Evolutionary conservation across 2,329 filamentous ascomycete species (phyloP), one percentile per base, ranked within the genome.

Genomic region (Paracoccidioides brasiliensis): DNA sequence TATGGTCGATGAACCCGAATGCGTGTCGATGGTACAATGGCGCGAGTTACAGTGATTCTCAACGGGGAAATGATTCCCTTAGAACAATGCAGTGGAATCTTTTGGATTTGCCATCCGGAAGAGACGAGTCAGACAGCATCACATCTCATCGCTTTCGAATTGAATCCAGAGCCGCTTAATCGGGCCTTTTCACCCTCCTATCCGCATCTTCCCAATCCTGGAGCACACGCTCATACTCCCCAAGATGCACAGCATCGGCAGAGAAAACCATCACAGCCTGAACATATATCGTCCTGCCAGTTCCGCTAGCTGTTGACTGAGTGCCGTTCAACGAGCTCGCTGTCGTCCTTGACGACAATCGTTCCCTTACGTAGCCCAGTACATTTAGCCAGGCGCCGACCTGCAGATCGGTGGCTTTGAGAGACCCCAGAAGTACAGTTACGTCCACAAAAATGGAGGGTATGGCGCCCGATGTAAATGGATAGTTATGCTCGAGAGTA

Each of bases 321-420:
- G 28, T 40, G 55, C 2, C 28, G 52, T 32, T 59, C 51, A 37
- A 7, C 40, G 37, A n/a, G 10, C 4, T 58, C 35, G 58, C 54
- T 51, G 56, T 51, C 14, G 28, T 12, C 43, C 28, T 10, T 5
- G 56, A 58, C 52, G 58, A 50, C 56, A 57, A 59, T 48, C 62
- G 53, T 45, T 67, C 66, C 43, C 74, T 77, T 57, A 90, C 75
- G 67, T 94, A 94, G 5, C 90, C 91, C 61, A 96, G 80, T 3
- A 96, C 78, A 67, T 96, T 95, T 52, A 96, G 71, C 90, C 90
- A 96, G 57, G 85, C 79, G n/a, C 91, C 91, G 32, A 86, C 73
- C 52, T 82, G 78, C 53, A 86, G 78, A 52, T 86, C 77, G 55
- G 83, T 78, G 28, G 78, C 71, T 22, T 79, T 80, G 56, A 93